These are phyloP conservation scores for Pichia insulana DNA, from an alignment of 805 yeast genomes.

Conservation along the genomic window DNA sequence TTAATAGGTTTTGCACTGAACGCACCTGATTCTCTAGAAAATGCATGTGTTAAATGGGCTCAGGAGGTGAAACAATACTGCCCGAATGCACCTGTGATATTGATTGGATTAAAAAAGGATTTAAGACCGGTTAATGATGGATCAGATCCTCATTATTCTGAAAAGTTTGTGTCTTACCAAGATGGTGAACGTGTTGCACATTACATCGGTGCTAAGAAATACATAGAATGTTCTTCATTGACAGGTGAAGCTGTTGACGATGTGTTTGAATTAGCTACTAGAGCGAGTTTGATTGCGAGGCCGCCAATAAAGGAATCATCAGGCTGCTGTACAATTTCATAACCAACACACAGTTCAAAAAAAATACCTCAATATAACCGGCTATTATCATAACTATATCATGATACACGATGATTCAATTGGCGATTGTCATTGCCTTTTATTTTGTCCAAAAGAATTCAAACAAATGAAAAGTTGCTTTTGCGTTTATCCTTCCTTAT, in stretches of 20 bases:
- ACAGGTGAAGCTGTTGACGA: slow-evolving; percentile 95
- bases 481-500: too few relatives aligned
- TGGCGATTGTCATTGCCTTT: too few relatives aligned
- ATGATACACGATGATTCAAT: too few relatives aligned
- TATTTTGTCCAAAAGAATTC: too few relatives aligned
- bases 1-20: slow-evolving; percentile 81
- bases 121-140: slow-evolving; percentile 39
- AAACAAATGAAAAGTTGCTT: too few relatives aligned
- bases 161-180: slow-evolving; percentile 42
- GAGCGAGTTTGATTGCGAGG: slow-evolving; percentile 62
- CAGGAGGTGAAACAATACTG: slow-evolving; percentile 74
- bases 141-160: slow-evolving; percentile 25
- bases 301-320: slow-evolving; percentile 34
- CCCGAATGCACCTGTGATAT: slow-evolving; percentile 66
- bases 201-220: slow-evolving; percentile 73
- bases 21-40: slow-evolving; percentile 74
- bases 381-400: background rate
- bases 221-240: slow-evolving; percentile 82
- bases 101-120: slow-evolving; percentile 83
- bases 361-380: too few relatives aligned
- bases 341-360: slow-evolving; percentile 3
- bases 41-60: slow-evolving; percentile 82
- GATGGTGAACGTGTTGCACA: slow-evolving; percentile 67
- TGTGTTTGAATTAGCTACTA: slow-evolving; percentile 83
- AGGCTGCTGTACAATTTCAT: slow-evolving; percentile 34